Percentiles rank a stretch among this genome's conserved stretches.
Evolutionary conservation across 805 yeast genomes (phyloP).

Genomic region (Tetrapisispora fleetii): DNA sequence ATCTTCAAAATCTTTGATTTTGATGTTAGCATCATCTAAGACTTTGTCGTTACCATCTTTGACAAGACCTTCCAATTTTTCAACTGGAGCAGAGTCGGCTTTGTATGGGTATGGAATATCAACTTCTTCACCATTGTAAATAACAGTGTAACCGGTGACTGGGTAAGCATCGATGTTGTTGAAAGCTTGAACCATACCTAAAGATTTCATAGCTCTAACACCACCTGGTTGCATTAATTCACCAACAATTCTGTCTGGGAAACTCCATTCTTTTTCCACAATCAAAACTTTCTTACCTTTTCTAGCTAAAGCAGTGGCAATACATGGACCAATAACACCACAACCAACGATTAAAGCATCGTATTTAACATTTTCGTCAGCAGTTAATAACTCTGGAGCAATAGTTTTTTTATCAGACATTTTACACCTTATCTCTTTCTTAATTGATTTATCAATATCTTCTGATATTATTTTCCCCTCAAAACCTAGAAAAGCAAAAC

Average conservation of each 20-base stretch:
- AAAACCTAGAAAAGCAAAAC: too few species aligned
- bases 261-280: conserved; percentile 80
- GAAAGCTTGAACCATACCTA: conserved; percentile 65
- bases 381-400: conserved; percentile 11
- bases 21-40: conserved; percentile 41
- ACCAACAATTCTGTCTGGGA: conserved; percentile 95
- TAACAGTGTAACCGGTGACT: conserved; percentile 72
- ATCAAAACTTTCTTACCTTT: conserved; percentile 74
- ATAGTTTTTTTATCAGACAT: conserved; percentile 2
- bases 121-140: conserved; percentile 49
- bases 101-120: conserved; percentile 65
- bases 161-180: conserved; percentile 52
- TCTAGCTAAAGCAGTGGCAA: conserved; percentile 82
- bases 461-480: too few species aligned
- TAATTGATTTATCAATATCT: not conserved
- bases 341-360: conserved; percentile 95
- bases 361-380: conserved; percentile 32
- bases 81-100: conserved; percentile 35
- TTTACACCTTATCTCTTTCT: not conserved
- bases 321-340: conserved; percentile 93
- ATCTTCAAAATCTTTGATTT: conserved; percentile 45
- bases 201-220: conserved; percentile 65
- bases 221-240: conserved; percentile 97
- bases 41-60: conserved; percentile 49
- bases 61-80: conserved; percentile 47